These are phyloP conservation scores for Entoloma clypeatum DNA, from an alignment of 1,284 basidiomycete genomes.

Conservation along the genomic window DNA sequence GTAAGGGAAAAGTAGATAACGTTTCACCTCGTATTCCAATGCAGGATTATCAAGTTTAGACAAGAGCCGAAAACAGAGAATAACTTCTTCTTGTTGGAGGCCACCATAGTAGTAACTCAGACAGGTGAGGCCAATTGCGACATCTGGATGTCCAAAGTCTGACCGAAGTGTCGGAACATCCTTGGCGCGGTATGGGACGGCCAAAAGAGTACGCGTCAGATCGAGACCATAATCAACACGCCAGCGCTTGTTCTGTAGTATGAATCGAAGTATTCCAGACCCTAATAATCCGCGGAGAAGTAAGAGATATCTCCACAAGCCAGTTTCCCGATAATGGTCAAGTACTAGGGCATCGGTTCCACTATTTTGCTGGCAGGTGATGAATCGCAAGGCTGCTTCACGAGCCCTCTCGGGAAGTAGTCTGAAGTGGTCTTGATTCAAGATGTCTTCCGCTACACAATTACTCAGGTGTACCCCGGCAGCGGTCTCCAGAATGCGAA, in stretches of 20 bases:
- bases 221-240: conserved; percentile 54
- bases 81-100: conserved; percentile 38
- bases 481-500: conserved; percentile 30
- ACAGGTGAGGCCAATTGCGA: conserved; percentile 45
- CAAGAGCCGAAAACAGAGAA: conserved; percentile 37
- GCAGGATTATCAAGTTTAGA: conserved; percentile 42
- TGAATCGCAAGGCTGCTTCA: conserved; percentile 22
- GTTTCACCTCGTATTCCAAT: conserved; percentile 31
- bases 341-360: neutral
- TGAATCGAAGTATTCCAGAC: conserved; percentile 38
- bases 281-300: conserved; percentile 43
- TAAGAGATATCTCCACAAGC: conserved; percentile 35
- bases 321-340: conserved; percentile 12
- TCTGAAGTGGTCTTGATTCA: conserved; percentile 23
- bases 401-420: conserved; percentile 17
- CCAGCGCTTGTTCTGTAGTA: conserved; percentile 42
- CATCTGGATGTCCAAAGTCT: conserved; percentile 55
- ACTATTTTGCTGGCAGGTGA: conserved; percentile 20
- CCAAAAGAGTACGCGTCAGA: conserved; percentile 40
- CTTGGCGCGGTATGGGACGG: conserved; percentile 53
- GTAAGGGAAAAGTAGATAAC: neutral
- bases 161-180: conserved; percentile 46
- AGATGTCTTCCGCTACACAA: conserved; percentile 23
- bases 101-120: conserved; percentile 52
- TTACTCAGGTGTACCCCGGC: conserved; percentile 23